Evolutionary conservation across 768 basidiomycete species (phyloP), one percentile per base, ranked within the genome.

Genomic region (Amylocystis lapponica): DNA sequence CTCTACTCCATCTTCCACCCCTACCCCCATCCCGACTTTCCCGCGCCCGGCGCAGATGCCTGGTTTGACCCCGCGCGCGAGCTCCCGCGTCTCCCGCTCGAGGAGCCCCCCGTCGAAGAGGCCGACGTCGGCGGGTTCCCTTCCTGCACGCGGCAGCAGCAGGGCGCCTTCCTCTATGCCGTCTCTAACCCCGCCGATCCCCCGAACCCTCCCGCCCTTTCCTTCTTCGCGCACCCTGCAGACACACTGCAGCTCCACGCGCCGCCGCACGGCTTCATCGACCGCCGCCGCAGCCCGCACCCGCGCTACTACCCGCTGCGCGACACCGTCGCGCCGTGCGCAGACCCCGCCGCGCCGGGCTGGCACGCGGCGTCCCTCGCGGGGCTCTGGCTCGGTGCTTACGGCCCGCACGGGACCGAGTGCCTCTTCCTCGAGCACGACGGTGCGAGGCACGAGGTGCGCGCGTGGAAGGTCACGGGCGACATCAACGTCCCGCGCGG

Each of bases 401-500:
- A 44, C 29, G 53, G 53, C 13, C 30, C 32, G 13, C 23, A 36
- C 26, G 51, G 51, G 16, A 49, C 48, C 16, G 51, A 53, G 33
- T 38, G 39, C 27, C 45, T 49, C n/a, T 40, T 41, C 41, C 20
- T 58, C 13, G 43, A 46, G 27, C 32, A 48, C 35, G 42, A 51
- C 29, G 39, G 34, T 10, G 33, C 17, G 1, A 40, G 21, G 16
- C 7, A 33, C 5, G 35, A 27, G 11, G 21, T 58, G 9, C 45
- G 44, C 7, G 57, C 57, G 25, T 45, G 49, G 49, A 58, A 58
- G 46, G 30, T 58, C 36, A 56, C 51, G 1, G 57, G 57, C 12
- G 56, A 55, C 26, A 10, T 45, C 10, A 46, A 54, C 45, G 51
- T 57, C 4, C 56, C 56, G n/a, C 49, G 51, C 14, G 56, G 56